Evolutionary conservation across 257 asterid species (phyloP).

Genomic region (Eucommia ulmoides): DNA sequence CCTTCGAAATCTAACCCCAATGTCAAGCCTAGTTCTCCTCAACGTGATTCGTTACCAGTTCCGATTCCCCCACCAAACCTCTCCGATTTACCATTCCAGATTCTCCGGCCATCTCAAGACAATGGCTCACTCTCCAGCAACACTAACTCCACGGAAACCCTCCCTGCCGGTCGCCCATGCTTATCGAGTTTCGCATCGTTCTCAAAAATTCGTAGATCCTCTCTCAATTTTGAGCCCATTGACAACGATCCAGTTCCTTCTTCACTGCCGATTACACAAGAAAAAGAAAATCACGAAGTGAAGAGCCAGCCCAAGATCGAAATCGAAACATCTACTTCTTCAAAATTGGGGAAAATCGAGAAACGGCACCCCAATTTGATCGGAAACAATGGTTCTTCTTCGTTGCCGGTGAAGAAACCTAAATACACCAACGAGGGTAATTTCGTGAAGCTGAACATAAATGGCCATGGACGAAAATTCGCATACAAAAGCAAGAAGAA

Average conservation of each 20-base stretch:
- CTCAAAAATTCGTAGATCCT: conserved; percentile 21
- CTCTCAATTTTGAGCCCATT: conserved; percentile 39
- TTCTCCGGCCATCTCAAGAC: conserved; percentile 23
- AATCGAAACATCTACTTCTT: background rate
- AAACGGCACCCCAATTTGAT: conserved; percentile 43
- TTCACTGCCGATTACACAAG: conserved; percentile 2
- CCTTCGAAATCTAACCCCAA: conserved; percentile 11
- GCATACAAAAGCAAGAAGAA: conserved; percentile 32
- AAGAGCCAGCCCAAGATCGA: background rate
- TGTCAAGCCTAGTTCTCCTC: conserved; percentile 2
- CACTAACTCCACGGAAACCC: conserved; percentile 13
- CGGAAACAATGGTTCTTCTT: conserved; percentile 25
- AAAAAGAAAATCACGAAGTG: conserved; percentile 12
- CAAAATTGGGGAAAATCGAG: conserved; percentile 11
- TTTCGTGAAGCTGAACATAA: conserved; percentile 89
- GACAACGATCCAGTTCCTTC: conserved; percentile 16
- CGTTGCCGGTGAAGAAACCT: conserved; percentile 25
- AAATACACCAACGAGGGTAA: conserved; percentile 59
- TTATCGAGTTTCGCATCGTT: conserved; percentile 42
- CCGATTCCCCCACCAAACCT: conserved; percentile 9
- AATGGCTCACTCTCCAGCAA: conserved; percentile 8
- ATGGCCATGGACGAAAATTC: conserved; percentile 79
- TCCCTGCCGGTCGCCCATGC: conserved; percentile 39
- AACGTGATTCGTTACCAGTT: conserved; percentile 6
- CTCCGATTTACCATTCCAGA: conserved; percentile 28